A percentile compares a stretch with the other conserved stretches of the same genome.
These are phyloP conservation scores for Hylodesmum podocarpum DNA, from an alignment of 306 rosid species.

Conservation along the genomic window DNA sequence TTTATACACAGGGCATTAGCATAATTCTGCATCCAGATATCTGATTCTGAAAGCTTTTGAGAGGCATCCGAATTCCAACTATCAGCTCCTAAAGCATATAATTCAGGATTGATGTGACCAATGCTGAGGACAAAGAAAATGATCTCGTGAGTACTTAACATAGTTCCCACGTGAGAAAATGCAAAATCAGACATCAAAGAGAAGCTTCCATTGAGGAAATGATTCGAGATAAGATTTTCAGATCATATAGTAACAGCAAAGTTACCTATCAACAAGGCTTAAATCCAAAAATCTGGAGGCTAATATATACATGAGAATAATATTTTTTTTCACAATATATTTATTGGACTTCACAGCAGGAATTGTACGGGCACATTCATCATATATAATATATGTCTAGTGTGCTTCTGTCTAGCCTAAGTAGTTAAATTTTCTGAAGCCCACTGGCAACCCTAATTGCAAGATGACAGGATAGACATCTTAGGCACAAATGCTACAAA, in stretches of 20 bases:
- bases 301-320: not conserved
- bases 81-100: slow-evolving; percentile 78
- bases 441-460: not conserved
- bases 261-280: not conserved
- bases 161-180: slow-evolving; percentile 16
- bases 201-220: slow-evolving; percentile 29
- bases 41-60: slow-evolving; percentile 46
- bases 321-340: not conserved
- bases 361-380: slow-evolving; percentile 3
- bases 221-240: slow-evolving; percentile 12
- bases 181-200: slow-evolving; percentile 19
- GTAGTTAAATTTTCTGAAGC: not conserved
- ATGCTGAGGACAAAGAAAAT: slow-evolving; percentile 60
- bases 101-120: slow-evolving; percentile 78
- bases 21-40: slow-evolving; percentile 75
- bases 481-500: not conserved
- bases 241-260: not conserved
- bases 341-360: not conserved
- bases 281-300: slow-evolving; percentile 6
- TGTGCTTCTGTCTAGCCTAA: not conserved
- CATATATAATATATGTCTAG: not conserved
- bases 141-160: slow-evolving; percentile 22
- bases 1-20: slow-evolving; percentile 77
- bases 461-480: not conserved
- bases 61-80: slow-evolving; percentile 50